These are phyloP conservation scores for Xylariaceae sp. DNA, from an alignment of 2,329 filamentous ascomycete species.

Conservation along the genomic window DNA sequence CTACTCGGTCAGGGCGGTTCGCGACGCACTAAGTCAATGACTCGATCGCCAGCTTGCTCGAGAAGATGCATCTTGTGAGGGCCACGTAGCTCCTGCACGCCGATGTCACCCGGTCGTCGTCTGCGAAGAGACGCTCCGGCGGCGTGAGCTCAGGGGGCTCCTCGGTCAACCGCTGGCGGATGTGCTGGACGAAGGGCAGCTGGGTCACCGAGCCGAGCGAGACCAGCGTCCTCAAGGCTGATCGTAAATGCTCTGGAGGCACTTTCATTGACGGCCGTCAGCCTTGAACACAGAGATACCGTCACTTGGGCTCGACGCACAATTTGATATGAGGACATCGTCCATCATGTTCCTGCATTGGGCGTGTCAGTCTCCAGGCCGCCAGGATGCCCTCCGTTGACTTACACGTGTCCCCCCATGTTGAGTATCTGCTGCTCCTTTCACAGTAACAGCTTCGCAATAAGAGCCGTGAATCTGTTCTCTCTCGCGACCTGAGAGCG, in stretches of 20 bases:
- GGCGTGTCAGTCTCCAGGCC: neutral
- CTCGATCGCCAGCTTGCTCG: conserved; percentile 25
- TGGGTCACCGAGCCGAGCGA: conserved; percentile 24
- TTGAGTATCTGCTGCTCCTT: no score
- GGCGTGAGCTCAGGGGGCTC: conserved; percentile 13
- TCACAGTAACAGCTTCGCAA: no score
- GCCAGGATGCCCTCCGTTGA: neutral
- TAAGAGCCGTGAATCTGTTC: no score
- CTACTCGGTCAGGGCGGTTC: neutral
- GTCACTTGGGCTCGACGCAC: conserved; percentile 12
- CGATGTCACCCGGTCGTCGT: conserved; percentile 12
- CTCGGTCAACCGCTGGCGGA: conserved; percentile 22
- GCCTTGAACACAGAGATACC: neutral
- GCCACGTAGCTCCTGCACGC: conserved; percentile 22
- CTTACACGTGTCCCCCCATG: neutral
- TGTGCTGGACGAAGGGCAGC: conserved; percentile 25
- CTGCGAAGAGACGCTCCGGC: conserved; percentile 18
- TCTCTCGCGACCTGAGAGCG: no score
- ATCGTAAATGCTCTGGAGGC: conserved; percentile 25
- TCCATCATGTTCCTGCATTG: conserved; percentile 31
- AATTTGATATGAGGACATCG: conserved; percentile 31
- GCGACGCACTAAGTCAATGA: conserved; percentile 24
- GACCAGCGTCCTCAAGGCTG: conserved; percentile 25
- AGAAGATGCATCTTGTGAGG: conserved; percentile 28
- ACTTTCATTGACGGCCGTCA: conserved; percentile 14